Base-by-base conservation (phyloP, 768 basidiomycete species). In the Leccinum fibrillosum region DNA sequence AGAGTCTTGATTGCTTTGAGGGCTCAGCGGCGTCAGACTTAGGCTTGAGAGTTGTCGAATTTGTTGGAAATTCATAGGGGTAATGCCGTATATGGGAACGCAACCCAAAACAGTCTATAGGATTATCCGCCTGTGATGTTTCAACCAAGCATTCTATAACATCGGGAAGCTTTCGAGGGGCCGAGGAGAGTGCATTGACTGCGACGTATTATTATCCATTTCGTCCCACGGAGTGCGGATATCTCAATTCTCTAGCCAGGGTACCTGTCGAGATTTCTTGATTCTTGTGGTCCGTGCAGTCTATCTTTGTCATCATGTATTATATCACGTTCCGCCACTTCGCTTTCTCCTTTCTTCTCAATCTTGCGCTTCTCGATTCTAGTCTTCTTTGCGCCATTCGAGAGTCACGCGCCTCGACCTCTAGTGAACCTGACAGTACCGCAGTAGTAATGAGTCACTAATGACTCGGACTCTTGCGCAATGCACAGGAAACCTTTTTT, bases 1-100 rank as follows among this genome's bases (percentile, higher is more conserved):
- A 32, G 7, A 4, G 68, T 68, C 21, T 49, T 69, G 57, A 56
- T 54, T 9, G 62, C 66, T 44, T 45, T 62, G 52, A 35, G 32
- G 1, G 26, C 51, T 23, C 34, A 4, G 5, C 26, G 11, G 23
- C 45, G 21, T 39, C 21, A 25, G 45, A 25, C 21, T 47, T 8
- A 35, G 32, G 47, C 47, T 17, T 48, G 47, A 56, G 13, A 15
- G 4, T 42, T 25, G 6, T 42, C 4, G 10, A 30, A 28, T 28
- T 10, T 17, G 15, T 3, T 53, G n/a, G 3, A 26, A 19, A 17
- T 42, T 15, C 32, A 52, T 35, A 67, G 67, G 66, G 62, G 64
- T n/a, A 17, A 53, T 53, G 13, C 57, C 57, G 35, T 52, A 35
- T 66, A 52, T 60, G 55, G 66, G 25, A 63, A 52, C 37, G 25